Base-by-base conservation (phyloP, 129 eudicot species). In the Tagetes patula region DNA sequence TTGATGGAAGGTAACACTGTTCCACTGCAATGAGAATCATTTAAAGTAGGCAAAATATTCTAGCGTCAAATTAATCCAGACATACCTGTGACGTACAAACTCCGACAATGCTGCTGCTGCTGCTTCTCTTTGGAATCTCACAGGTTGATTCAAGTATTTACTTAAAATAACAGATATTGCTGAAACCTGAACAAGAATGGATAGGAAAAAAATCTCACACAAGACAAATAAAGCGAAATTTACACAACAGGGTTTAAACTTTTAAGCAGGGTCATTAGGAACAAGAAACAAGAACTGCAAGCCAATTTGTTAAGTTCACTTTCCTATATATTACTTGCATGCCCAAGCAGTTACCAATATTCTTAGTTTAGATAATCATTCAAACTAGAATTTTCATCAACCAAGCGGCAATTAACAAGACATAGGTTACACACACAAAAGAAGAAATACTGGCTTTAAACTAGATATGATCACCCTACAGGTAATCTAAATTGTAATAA, bases 71-170 rank as follows among this genome's bases (percentile, higher is more conserved):
- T 58, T 53, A 36, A 14, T 8, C 50, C 5, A 73, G 67, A 67
- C 79, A 36, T 81, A 90, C 98, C 96, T 90, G 82, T 86, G 85
- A 36, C 89, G 88, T 61, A 91, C 89, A 75, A 90, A 94, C 73
- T 90, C 98, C 0, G 98, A 94, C 70, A 94, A 80, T 77, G 93
- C 97, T 49, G 97, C 98, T 68, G 98, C 98, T 3, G 98, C 98
- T 69, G 98, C 96, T 87, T 94, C 97, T 82, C 96, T 87, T 50
- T 84, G 90, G 82, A 82, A 82, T 70, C 82, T 83, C 73, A 73
- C 79, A 41, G 85, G 86, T 54, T 78, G 87, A 64, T 88, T 89
- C 72, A 94, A 77, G 62, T 87, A 87, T 76, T 83, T 82, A 67
- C 96, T 82, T 50, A 94, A 70, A 70, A 84, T 86, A 77, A 85